phyloP scores from a whole-genome alignment of 495 filamentous ascomycete species.

The Ascobolus immersus region DNA sequence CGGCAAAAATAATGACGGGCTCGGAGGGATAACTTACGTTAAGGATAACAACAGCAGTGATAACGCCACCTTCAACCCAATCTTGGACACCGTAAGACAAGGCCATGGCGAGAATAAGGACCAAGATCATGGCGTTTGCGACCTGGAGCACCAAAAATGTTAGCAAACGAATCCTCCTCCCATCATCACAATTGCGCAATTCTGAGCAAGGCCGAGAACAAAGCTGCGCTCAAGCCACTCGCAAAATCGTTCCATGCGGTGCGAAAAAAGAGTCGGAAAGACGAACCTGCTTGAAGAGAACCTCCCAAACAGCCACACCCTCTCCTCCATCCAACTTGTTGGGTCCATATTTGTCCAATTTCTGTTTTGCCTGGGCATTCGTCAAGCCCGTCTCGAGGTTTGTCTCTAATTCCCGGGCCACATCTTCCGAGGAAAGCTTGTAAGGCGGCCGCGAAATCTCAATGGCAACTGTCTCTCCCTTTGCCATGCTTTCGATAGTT shows the following conservation, averaged over 20 bases:
- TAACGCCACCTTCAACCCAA: conserved; percentile 62
- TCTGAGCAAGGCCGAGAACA: conserved; percentile 6
- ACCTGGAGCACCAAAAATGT: neutral
- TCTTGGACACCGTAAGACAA: conserved; percentile 56
- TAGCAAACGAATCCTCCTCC: conserved; percentile 1
- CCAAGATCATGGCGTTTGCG: conserved; percentile 17
- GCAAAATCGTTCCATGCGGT: conserved; percentile 5
- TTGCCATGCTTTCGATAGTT: too few relatives aligned
- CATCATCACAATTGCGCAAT: conserved; percentile 8
- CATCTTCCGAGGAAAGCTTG: conserved; percentile 20
- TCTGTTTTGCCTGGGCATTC: conserved; percentile 22
- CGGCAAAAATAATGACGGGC: too few relatives aligned
- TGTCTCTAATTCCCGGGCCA: conserved; percentile 25
- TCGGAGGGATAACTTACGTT: too few relatives aligned
- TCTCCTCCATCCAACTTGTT: conserved; percentile 39
- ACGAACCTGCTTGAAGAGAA: conserved; percentile 36
- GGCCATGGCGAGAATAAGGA: conserved; percentile 62
- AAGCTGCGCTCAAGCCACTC: conserved; percentile 7
- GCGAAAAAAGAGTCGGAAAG: conserved; percentile 34
- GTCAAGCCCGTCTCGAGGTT: conserved; percentile 34
- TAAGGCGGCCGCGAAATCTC: conserved; percentile 14
- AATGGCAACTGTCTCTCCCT: too few relatives aligned
- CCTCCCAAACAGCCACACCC: conserved; percentile 34
- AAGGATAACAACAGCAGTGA: conserved; percentile 54
- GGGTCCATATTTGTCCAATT: conserved; percentile 27